These are phyloP conservation scores for Ceratobasidium theobromae DNA, from an alignment of 1,284 basidiomycete species.

Conservation along the genomic window DNA sequence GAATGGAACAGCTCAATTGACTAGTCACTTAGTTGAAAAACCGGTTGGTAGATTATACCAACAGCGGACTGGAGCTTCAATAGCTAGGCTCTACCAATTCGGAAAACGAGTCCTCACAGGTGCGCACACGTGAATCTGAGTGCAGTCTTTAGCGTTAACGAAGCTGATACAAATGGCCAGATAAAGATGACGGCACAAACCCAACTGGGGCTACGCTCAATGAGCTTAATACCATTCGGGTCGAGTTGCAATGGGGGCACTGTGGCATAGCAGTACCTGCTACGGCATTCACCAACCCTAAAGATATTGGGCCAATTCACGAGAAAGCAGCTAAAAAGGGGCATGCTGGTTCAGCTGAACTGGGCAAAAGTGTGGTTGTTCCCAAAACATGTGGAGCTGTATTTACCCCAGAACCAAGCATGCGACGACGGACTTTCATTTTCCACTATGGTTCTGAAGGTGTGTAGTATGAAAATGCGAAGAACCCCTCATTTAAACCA, in stretches of 20 bases:
- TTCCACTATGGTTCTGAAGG: slow-evolving; percentile 22
- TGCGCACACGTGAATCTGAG: background rate
- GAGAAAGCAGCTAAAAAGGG: slow-evolving; percentile 16
- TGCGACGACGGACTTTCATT: background rate
- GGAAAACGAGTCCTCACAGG: slow-evolving; percentile 6
- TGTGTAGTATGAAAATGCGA: background rate
- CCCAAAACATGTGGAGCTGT: background rate
- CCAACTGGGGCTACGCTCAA: background rate
- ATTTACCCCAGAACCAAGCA: background rate
- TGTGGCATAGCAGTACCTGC: background rate
- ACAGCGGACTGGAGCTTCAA: background rate
- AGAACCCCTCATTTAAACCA: too few relatives aligned
- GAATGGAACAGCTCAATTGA: background rate
- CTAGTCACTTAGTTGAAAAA: background rate
- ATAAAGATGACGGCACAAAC: background rate
- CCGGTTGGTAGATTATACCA: background rate
- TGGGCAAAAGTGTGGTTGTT: background rate
- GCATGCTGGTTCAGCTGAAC: background rate
- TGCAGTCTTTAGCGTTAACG: background rate
- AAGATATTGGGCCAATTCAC: background rate
- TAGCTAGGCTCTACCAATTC: background rate
- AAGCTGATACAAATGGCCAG: background rate
- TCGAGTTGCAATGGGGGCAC: background rate
- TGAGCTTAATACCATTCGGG: slow-evolving; percentile 6
- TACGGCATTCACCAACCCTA: background rate